A percentile compares a stretch with the other conserved stretches of the same genome.
Conservation (phyloP, 2,329 filamentous ascomycete genomes). For the Colletotrichum camelliae region DNA sequence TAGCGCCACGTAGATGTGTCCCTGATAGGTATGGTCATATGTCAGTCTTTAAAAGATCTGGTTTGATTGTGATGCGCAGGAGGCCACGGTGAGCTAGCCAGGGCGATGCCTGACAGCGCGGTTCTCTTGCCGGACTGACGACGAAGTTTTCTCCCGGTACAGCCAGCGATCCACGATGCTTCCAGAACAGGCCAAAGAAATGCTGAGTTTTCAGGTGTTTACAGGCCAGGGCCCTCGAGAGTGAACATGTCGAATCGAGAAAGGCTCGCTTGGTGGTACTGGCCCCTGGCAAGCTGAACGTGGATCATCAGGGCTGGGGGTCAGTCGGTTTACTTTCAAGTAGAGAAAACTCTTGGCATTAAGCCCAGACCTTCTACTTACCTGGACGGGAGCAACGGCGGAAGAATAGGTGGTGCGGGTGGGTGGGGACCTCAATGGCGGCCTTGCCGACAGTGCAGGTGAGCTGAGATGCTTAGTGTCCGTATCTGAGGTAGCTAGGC, state of each 20-base stretch:
- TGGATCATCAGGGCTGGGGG: background rate
- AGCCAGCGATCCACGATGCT: background rate
- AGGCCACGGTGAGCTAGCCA: background rate
- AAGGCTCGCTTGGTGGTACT: background rate
- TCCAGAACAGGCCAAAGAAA: background rate
- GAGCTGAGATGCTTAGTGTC: background rate
- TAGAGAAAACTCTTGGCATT: background rate
- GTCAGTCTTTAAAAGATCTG: background rate
- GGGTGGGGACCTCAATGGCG: background rate
- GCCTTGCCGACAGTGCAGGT: background rate
- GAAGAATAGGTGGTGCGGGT: background rate
- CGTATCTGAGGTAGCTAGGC: background rate
- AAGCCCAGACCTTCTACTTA: background rate
- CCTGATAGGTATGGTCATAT: background rate
- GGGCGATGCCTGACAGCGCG: background rate
- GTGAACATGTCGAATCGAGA: background rate
- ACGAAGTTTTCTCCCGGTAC: background rate
- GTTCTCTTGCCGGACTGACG: background rate
- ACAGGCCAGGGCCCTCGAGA: background rate
- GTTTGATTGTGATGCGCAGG: background rate
- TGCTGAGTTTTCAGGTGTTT: background rate
- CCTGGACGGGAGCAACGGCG: background rate
- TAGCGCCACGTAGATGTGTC: background rate
- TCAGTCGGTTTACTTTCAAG: background rate
- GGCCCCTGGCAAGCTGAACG: conserved; percentile 11